Evolutionary conservation across 805 yeast species (phyloP), one percentile per base, ranked within the genome.

Genomic region (Kluyveromyces aestuarii): DNA sequence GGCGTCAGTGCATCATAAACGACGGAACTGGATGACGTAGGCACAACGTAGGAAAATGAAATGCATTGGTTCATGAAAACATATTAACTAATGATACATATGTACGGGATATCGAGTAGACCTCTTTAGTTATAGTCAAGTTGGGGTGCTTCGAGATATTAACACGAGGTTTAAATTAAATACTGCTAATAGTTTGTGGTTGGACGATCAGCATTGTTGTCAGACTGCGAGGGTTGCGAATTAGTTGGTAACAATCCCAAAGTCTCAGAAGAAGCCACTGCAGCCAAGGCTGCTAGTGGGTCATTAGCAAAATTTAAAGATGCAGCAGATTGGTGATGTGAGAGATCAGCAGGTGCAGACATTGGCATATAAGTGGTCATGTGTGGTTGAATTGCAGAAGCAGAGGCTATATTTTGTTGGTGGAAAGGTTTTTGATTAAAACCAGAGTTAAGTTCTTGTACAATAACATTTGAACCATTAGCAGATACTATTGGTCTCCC

Each of bases 201-300:
- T 30, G 35, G 35, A 30, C 35, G 35, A 30, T 30, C 35, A 11
- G 35, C 14, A 5, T 30, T 30, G 11, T 30, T 10, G 35, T 30
- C 35, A 30, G 35, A 30, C 8, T 30, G 35, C n/a, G 40, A 19
- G 11, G 40, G 14, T 37, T 37, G 14, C 18, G 40, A 43, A 6
- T 49, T 43, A 5, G 57, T 48, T 25, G 49, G 41, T 27, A 54
- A 41, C 10, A 54, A 46, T 7, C 41, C 49, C 40, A 60, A 49
- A 14, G 56, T 55, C 44, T 61, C 64, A 10, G 67, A 66, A 3
- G 71, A 67, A 9, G 71, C 71, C 9, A 67, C 60, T 1, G 71
- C 71, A 2, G 71, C 71, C 13, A 67, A 51, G 2, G 69, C 70
- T 30, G 69, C 69, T 40, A 67, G 45, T 6, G 71, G 71, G 46